Evolutionary conservation across 768 basidiomycete genomes (phyloP).

Genomic region (Lactarius pseudohatsudake): DNA sequence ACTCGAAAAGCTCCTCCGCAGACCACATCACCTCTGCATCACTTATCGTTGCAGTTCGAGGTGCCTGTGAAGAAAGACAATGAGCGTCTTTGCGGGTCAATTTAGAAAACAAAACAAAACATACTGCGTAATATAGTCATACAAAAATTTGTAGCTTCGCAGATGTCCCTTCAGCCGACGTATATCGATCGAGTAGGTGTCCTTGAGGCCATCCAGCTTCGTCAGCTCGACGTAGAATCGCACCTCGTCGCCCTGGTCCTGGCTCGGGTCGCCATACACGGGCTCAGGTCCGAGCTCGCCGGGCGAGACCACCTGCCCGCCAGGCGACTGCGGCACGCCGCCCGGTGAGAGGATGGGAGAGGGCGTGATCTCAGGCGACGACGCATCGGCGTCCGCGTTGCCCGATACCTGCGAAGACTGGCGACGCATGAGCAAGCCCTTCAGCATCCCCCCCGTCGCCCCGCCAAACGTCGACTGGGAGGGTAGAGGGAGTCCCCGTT

Average conservation of each 20-base stretch:
- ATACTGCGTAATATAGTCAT: constrained; percentile 83
- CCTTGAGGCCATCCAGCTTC: constrained; percentile 81
- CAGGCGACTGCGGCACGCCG: constrained; percentile 17
- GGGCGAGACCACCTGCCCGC: constrained; percentile 25
- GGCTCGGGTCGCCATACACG: constrained; percentile 73
- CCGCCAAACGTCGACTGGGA: constrained; percentile 68
- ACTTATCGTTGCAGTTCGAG: constrained; percentile 18
- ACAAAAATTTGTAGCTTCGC: constrained; percentile 90
- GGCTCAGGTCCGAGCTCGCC: constrained; percentile 47
- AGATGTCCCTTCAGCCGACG: constrained; percentile 89
- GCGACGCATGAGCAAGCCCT: constrained; percentile 84
- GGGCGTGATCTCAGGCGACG: constrained; percentile 30
- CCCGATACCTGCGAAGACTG: constrained; percentile 80
- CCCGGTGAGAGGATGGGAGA: constrained; percentile 15
- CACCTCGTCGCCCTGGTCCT: constrained; percentile 94
- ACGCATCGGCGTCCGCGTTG: constrained; percentile 30
- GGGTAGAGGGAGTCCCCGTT: constrained; percentile 83
- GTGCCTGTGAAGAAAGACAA: constrained; percentile 3
- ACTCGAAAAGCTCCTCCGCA: not conserved
- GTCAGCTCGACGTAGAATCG: constrained; percentile 95
- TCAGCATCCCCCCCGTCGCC: constrained; percentile 72
- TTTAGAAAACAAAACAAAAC: constrained; percentile 38
- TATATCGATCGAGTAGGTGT: constrained; percentile 90
- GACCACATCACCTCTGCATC: not conserved
- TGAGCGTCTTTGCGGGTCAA: constrained; percentile 1